Conservation (phyloP, 2,329 filamentous ascomycete species). For the Colletotrichum sp. region DNA sequence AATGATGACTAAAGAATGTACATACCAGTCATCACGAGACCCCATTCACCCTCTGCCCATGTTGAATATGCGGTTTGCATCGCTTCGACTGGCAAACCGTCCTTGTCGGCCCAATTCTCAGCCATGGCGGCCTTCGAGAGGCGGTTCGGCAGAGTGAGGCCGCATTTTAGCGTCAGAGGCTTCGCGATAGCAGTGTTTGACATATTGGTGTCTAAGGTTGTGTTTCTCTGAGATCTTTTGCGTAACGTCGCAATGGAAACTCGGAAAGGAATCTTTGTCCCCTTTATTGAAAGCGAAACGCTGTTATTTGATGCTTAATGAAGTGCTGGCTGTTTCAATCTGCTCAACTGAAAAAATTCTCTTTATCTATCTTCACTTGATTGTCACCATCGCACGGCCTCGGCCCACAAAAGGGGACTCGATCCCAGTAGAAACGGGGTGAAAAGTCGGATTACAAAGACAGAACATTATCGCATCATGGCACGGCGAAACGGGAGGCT, state of each 20-base stretch:
- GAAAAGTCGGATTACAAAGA: not conserved
- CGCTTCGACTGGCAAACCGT: slow-evolving; percentile 47
- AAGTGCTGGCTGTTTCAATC: not conserved
- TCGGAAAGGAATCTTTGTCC: too few relatives aligned
- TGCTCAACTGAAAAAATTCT: not conserved
- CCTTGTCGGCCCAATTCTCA: slow-evolving; percentile 44
- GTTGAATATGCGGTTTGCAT: slow-evolving; percentile 51
- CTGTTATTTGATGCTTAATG: not conserved
- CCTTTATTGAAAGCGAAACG: not conserved
- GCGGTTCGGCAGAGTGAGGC: slow-evolving; percentile 60
- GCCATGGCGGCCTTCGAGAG: slow-evolving; percentile 58
- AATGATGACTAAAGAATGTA: not conserved
- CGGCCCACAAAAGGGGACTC: not conserved
- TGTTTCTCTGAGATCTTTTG: not conserved
- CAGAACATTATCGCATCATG: not conserved
- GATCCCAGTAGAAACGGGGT: not conserved
- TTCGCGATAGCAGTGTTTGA: not conserved
- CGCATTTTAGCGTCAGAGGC: slow-evolving; percentile 57
- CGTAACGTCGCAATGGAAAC: not conserved
- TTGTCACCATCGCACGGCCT: not conserved
- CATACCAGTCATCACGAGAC: slow-evolving; percentile 52
- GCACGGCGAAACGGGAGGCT: not conserved
- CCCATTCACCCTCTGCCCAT: slow-evolving; percentile 62
- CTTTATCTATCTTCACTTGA: not conserved
- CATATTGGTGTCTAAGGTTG: not conserved